These are phyloP conservation scores for Colletotrichum melonis DNA, from an alignment of 2,329 filamentous ascomycete genomes.

Conservation along the genomic window DNA sequence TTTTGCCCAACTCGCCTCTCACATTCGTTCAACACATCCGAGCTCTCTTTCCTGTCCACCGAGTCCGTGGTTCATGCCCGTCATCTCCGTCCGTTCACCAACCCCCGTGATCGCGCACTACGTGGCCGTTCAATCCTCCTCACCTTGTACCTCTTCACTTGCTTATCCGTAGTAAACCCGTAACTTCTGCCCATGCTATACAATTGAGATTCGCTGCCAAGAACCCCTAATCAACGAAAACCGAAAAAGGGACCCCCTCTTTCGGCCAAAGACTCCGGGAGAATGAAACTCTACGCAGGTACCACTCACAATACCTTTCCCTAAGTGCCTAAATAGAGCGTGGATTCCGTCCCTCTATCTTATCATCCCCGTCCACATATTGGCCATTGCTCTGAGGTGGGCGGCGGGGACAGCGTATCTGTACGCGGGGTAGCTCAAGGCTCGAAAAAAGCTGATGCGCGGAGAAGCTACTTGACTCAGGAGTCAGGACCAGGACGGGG, in stretches of 20 bases:
- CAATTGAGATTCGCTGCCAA: background rate
- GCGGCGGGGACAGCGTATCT: background rate
- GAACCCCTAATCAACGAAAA: background rate
- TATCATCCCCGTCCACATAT: background rate
- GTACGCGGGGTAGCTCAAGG: conserved; percentile 2
- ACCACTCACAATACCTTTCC: background rate
- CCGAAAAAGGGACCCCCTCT: background rate
- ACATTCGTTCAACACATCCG: conserved; percentile 7
- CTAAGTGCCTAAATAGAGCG: background rate
- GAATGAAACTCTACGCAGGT: conserved; percentile 18
- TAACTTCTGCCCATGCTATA: background rate
- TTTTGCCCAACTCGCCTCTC: background rate
- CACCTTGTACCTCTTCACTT: background rate
- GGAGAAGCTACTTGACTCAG: conserved; percentile 13
- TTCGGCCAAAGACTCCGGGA: background rate
- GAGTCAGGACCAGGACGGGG: background rate
- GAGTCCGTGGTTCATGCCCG: background rate
- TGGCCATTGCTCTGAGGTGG: background rate
- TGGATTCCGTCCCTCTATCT: background rate
- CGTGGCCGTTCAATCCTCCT: background rate
- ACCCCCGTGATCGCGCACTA: background rate
- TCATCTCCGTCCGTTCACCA: background rate
- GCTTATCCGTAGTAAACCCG: no score
- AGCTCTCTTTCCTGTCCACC: background rate
- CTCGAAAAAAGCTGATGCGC: background rate